Evolutionary conservation across 495 filamentous ascomycete genomes (phyloP).

Genomic region (Bacidia gigantensis): DNA sequence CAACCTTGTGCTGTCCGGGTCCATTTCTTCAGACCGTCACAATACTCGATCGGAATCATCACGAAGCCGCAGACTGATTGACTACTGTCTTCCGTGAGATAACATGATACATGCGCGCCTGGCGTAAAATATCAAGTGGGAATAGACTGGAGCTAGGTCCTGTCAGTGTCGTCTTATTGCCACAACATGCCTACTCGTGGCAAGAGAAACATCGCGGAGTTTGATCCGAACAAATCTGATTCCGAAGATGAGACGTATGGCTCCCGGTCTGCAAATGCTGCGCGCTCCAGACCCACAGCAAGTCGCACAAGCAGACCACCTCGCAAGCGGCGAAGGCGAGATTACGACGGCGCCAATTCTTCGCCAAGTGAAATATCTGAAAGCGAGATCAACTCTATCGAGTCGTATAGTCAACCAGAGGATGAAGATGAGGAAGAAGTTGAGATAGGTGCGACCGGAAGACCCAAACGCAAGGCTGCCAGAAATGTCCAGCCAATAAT

Average conservation of each 20-base stretch:
- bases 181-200: conserved; percentile 32
- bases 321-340: conserved; percentile 34
- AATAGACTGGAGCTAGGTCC: too few species aligned
- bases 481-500: conserved; percentile 32
- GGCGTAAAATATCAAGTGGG: too few species aligned
- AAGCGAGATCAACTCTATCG: conserved; percentile 51
- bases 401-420: conserved; percentile 44
- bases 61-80: too few species aligned
- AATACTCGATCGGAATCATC: too few species aligned
- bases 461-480: conserved; percentile 50
- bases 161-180: background rate
- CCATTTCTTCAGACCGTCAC: too few species aligned
- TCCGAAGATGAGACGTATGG: conserved; percentile 69
- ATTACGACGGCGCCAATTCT: conserved; percentile 33
- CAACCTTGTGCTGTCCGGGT: too few species aligned
- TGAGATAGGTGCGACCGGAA: conserved; percentile 53
- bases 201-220: conserved; percentile 61
- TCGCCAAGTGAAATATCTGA: conserved; percentile 51
- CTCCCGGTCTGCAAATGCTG: conserved; percentile 28
- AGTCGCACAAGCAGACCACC: conserved; percentile 29
- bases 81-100: too few species aligned
- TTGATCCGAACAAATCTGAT: conserved; percentile 75
- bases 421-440: conserved; percentile 43
- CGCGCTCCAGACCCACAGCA: conserved; percentile 29
- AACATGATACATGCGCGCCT: too few species aligned